Evolutionary conservation across 2,329 filamentous ascomycete species (phyloP), one percentile per base, ranked within the genome.

Genomic region (Xylariaceae sp.): DNA sequence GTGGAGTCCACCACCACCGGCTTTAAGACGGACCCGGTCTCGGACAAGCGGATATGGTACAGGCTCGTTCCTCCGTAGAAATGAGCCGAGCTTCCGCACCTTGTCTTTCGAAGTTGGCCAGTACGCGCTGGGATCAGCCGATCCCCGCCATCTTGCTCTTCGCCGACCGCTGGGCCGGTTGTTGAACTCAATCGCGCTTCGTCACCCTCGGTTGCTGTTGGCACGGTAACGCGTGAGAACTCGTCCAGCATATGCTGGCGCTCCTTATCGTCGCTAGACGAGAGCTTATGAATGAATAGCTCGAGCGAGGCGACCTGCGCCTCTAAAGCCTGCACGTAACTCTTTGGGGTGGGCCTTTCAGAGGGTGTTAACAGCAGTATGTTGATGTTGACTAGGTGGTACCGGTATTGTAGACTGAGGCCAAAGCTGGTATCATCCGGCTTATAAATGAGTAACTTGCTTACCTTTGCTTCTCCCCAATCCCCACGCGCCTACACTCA

Each of bases 51-150:
- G 36, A 71, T 69, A 29, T 71, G 74, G 54, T 76, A 75, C 16
- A 76, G 69, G 56, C 75, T 77, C 15, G 75, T 77, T 15, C 74
- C 70, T 7, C 76, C 76, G 62, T 75, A 79, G 64, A 77, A 78
- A 53, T 77, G 74, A 3, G 73, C 66, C 5, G 71, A 68, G 37
- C 70, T 72, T 16, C 73, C 71, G 37, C 70, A 68, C 45, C 64
- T 63, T 6, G 67, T 63, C 53, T 68, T 71, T 32, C 70, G 67
- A 45, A 75, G 65, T 16, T 73, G 71, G 4, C 74, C 70, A 21
- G 72, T 64, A 22, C 66, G 61, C 12, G 65, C 63, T 10, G 65
- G 62, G 19, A 65, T 65, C n/a, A 68, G 55, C 18, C 68, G 61
- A n/a, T 60, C 54, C 16, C 61, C 57, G 13, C 60, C 52, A 40